These are phyloP conservation scores for Hyphopichia buzzinii DNA, from an alignment of 1,139 yeast species.

Conservation along the genomic window DNA sequence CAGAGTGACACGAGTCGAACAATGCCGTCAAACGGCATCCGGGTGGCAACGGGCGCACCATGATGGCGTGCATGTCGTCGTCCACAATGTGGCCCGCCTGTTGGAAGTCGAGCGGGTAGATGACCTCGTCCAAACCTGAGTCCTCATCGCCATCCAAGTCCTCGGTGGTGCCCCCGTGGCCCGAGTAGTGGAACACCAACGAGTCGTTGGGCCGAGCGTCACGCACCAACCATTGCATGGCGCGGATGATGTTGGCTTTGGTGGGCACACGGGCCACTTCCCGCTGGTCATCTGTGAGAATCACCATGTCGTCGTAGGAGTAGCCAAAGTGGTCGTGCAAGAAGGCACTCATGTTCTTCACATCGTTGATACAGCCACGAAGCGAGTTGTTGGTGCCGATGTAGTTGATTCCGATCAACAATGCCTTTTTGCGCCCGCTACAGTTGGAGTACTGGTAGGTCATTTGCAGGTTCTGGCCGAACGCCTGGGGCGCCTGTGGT, in stretches of 20 bases:
- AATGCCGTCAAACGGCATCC: constrained; percentile 88
- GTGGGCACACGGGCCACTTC: constrained; percentile 71
- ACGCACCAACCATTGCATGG: constrained; percentile 86
- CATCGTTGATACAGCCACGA: constrained; percentile 87
- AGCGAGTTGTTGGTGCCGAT: constrained; percentile 68
- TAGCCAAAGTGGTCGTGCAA: constrained; percentile 64
- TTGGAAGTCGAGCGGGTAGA: constrained; percentile 88
- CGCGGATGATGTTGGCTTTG: constrained; percentile 72
- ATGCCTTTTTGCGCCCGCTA: constrained; percentile 74
- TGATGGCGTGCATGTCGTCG: constrained; percentile 77
- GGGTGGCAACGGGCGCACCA: constrained; percentile 74
- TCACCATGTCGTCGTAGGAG: constrained; percentile 73
- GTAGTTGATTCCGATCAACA: constrained; percentile 85
- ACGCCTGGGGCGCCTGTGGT: constrained; percentile 33
- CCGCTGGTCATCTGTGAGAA: constrained; percentile 73
- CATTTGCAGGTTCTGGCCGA: constrained; percentile 28
- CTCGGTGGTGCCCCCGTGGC: constrained; percentile 85
- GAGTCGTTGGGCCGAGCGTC: constrained; percentile 88
- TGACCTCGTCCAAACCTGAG: constrained; percentile 84
- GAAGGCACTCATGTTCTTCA: constrained; percentile 58
- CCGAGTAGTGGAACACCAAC: constrained; percentile 83
- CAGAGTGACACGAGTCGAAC: constrained; percentile 93
- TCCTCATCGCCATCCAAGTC: constrained; percentile 90
- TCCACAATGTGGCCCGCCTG: constrained; percentile 72
- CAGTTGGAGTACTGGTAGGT: constrained; percentile 73